Base-by-base conservation (phyloP, 371 early-diverging fungal species). In the Mucor velutinosus region DNA sequence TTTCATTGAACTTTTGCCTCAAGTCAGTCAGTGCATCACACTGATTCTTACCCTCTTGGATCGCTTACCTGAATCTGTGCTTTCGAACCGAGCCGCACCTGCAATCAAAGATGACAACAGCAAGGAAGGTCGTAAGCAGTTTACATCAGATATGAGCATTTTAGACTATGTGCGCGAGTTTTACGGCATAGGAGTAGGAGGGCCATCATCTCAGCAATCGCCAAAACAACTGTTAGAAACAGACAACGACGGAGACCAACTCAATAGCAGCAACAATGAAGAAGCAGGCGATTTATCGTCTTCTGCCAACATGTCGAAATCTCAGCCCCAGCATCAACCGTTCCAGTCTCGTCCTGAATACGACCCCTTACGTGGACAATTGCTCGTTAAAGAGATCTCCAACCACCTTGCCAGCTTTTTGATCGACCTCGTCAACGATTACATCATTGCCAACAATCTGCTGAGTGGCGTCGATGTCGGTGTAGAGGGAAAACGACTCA, bases 221-320 rank as follows among this genome's bases (percentile, higher is more conserved):
- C 41, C 45, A 7, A 19, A 19, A 10, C 45, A 59, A 17, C 27
- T 30, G 29, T 27, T 47, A 35, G 47, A 67, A 27, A 17, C 63
- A 62, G 39, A 67, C 8, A 33, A 67, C 8, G 32, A 37, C 15
- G 62, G 62, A n/a, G 58, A 47, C 19, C 14, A 60, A 2, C 21
- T 21, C 10, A 62, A 59, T 5, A 63, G 30, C 2, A 51, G 43
- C 29, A 21, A 59, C 3, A 61, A 62, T 43, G 79, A 80, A 37
- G 80, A 83, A 14, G 75, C 65, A 11, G 83, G 83, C 5, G 83
- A 83, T 58, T 33, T 83, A 32, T 76, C 82, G 0, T 73, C 67
- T 27, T 53, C 62, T 56, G 4, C 14, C 1, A 29, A 55, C 27
- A 65, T 53, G 25, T 58, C 58, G 15, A 35, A 59, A 21, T 15